Evolutionary conservation across 2,329 filamentous ascomycete genomes (phyloP).

Genomic region (Gnomoniopsis smithogilvyi): DNA sequence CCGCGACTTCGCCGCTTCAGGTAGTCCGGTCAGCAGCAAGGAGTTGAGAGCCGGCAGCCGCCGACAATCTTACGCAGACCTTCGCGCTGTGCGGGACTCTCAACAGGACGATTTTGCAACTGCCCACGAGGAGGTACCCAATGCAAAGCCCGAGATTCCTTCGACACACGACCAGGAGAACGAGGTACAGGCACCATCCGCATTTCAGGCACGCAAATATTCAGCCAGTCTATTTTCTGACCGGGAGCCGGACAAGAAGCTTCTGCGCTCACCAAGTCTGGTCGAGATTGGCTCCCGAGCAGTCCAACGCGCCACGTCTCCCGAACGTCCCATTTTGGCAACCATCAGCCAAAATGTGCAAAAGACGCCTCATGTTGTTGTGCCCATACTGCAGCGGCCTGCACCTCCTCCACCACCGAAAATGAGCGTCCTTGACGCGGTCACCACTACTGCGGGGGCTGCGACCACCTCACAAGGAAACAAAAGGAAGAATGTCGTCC

Average conservation of each 20-base stretch:
- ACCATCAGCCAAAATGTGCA: conserved; percentile 48
- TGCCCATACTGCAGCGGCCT: conserved; percentile 50
- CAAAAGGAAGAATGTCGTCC: conserved; percentile 74
- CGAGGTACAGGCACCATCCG: conserved; percentile 58
- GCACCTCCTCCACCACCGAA: conserved; percentile 81
- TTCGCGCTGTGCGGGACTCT: conserved; percentile 30
- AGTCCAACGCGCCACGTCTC: conserved; percentile 39
- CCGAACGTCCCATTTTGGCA: conserved; percentile 54
- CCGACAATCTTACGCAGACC: conserved; percentile 35
- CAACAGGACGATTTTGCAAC: conserved; percentile 28
- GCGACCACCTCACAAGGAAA: conserved; percentile 65
- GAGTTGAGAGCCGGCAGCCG: conserved; percentile 40
- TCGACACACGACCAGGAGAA: conserved; percentile 81
- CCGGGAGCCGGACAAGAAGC: conserved; percentile 50
- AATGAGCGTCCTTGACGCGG: conserved; percentile 93
- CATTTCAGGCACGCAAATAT: conserved; percentile 61
- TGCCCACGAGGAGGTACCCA: conserved; percentile 32
- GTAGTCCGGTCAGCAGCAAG: conserved; percentile 54
- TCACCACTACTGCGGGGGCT: conserved; percentile 78
- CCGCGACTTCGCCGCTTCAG: conserved; percentile 51
- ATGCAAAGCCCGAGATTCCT: conserved; percentile 50
- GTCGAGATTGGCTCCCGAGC: conserved; percentile 37
- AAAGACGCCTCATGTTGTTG: conserved; percentile 52
- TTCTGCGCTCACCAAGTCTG: conserved; percentile 44
- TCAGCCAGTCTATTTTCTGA: conserved; percentile 39